Percentiles rank a stretch among this genome's conserved stretches.
phyloP scores from a whole-genome alignment of 371 early-diverging fungal genomes.

The Mucor plumbeus region DNA sequence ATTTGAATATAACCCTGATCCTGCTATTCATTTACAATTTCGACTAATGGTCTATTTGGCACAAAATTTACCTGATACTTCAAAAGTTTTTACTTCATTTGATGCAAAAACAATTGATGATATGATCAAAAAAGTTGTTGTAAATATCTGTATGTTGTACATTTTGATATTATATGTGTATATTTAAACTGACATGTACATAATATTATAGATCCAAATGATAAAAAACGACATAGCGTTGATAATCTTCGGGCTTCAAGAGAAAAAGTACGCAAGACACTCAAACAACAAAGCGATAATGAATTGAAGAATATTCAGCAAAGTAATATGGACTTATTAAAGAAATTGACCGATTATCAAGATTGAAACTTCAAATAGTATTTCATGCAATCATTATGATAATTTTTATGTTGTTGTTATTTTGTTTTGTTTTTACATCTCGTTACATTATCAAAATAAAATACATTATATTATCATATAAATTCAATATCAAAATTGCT shows the following conservation, averaged over 20 bases:
- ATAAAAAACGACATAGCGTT: neutral
- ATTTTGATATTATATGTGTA: neutral
- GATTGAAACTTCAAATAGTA: neutral
- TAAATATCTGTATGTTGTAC: neutral
- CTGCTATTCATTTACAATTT: neutral
- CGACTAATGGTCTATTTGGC: neutral
- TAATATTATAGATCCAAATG: neutral
- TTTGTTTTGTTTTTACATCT: no score
- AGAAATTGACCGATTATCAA: neutral
- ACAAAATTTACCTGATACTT: neutral
- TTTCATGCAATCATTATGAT: no score
- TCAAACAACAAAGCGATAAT: neutral
- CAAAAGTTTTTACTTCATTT: neutral
- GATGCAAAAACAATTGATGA: neutral
- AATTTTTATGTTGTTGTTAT: no score
- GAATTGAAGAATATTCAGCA: neutral
- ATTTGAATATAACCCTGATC: neutral
- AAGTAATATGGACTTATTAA: neutral
- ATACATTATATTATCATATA: neutral
- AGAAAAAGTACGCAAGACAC: neutral
- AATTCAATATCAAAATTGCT: neutral
- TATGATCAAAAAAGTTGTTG: neutral
- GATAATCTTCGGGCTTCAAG: neutral
- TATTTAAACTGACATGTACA: neutral
- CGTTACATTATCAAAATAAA: neutral